Evolutionary conservation across 1,284 basidiomycete species (phyloP).

Genomic region (Ustilago lituana): DNA sequence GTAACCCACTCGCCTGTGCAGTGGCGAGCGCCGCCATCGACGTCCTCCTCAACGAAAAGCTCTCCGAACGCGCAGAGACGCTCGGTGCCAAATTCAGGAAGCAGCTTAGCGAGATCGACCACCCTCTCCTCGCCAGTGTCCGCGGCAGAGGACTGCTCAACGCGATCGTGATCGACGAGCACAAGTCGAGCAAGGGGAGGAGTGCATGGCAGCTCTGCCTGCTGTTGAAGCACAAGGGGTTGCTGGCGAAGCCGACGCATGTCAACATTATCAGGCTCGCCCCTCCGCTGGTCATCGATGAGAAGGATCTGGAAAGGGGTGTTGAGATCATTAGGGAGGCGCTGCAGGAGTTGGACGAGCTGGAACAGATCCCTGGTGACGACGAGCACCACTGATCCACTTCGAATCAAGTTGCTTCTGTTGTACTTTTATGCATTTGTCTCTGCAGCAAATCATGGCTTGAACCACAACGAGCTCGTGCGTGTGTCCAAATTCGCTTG

Average conservation of each 20-base stretch:
- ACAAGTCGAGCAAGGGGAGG: slow-evolving; percentile 77
- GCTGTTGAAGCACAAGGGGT: slow-evolving; percentile 86
- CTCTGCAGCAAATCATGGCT: too few relatives aligned
- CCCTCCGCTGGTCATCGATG: slow-evolving; percentile 89
- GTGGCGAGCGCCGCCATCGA: slow-evolving; percentile 89
- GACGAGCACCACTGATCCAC: slow-evolving; percentile 14
- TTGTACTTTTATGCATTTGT: slow-evolving; percentile 23
- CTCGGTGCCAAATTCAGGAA: slow-evolving; percentile 81
- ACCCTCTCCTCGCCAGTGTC: slow-evolving; percentile 76
- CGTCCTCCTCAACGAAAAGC: slow-evolving; percentile 85
- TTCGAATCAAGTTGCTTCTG: background rate
- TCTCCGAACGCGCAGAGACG: slow-evolving; percentile 79
- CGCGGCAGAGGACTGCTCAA: slow-evolving; percentile 89
- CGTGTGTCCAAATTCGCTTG: too few relatives aligned
- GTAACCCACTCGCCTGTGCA: slow-evolving; percentile 94
- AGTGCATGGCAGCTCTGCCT: slow-evolving; percentile 96
- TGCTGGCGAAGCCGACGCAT: slow-evolving; percentile 95
- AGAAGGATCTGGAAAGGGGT: slow-evolving; percentile 81
- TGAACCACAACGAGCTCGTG: too few relatives aligned
- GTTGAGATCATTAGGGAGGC: slow-evolving; percentile 81
- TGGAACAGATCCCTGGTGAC: slow-evolving; percentile 63
- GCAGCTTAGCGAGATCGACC: slow-evolving; percentile 58
- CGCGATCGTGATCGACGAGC: slow-evolving; percentile 91
- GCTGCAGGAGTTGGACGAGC: slow-evolving; percentile 79
- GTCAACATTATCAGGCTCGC: slow-evolving; percentile 96